phyloP scores from a whole-genome alignment of 2,329 filamentous ascomycete species.

The Fusarium pseudonygamai region DNA sequence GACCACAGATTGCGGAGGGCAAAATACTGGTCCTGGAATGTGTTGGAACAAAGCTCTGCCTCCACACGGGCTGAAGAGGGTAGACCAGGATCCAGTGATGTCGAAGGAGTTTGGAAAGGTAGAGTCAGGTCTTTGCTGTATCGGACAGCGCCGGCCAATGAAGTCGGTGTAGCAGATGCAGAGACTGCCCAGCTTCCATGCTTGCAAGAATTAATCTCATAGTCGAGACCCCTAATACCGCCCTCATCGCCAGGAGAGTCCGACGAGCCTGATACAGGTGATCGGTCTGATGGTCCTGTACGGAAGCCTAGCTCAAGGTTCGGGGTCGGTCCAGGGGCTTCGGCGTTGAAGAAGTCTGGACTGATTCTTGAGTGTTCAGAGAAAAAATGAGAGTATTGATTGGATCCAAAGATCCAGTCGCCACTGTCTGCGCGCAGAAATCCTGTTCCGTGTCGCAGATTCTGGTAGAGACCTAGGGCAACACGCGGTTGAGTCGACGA shows the following conservation, averaged over 20 bases:
- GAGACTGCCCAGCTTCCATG: conserved; percentile 55
- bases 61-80: conserved; percentile 51
- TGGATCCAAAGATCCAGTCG: conserved; percentile 48
- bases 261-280: conserved; percentile 13
- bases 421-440: conserved; percentile 56
- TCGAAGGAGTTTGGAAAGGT: conserved; percentile 34
- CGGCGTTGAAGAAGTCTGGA: conserved; percentile 43
- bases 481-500: conserved; percentile 40
- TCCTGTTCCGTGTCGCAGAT: conserved; percentile 47
- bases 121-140: conserved; percentile 47
- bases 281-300: conserved; percentile 33
- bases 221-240: conserved; percentile 53
- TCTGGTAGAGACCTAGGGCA: conserved; percentile 48
- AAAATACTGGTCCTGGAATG: conserved; percentile 50
- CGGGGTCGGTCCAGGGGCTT: conserved; percentile 46
- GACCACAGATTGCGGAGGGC: conserved; percentile 56
- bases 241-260: conserved; percentile 37
- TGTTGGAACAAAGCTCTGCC: conserved; percentile 53
- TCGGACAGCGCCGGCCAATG: conserved; percentile 49
- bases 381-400: conserved; percentile 46
- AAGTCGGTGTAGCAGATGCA: conserved; percentile 42
- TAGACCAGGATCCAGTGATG: conserved; percentile 13
- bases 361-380: conserved; percentile 46
- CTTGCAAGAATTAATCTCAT: conserved; percentile 39
- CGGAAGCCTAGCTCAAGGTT: conserved; percentile 56